Conservation (phyloP, 495 filamentous ascomycete species). For the Aspergillus sparsus region DNA sequence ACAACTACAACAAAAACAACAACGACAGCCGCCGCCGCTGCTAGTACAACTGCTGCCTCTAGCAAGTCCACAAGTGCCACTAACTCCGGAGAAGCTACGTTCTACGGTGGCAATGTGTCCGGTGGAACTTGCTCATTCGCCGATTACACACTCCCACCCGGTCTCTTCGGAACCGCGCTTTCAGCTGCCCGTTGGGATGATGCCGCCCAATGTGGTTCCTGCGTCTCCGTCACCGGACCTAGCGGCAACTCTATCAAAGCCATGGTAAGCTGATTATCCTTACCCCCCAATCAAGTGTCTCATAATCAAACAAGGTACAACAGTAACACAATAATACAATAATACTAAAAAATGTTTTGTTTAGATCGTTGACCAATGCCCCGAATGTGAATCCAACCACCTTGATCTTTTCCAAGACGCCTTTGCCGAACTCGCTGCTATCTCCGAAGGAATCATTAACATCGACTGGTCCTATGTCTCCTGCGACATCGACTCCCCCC, state of each 20-base stretch:
- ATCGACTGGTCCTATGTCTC: constrained; percentile 53
- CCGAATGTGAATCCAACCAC: constrained; percentile 55
- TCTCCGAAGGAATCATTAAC: constrained; percentile 53
- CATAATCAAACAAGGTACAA: not conserved
- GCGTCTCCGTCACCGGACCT: constrained; percentile 56
- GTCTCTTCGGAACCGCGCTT: constrained; percentile 56
- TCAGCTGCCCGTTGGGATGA: constrained; percentile 52
- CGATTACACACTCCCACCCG: constrained; percentile 57
- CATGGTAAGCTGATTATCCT: constrained; percentile 50
- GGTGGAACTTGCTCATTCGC: constrained; percentile 60
- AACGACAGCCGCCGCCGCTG: constrained; percentile 14
- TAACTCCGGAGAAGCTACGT: constrained; percentile 46
- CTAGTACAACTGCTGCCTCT: constrained; percentile 23
- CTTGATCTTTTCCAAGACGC: constrained; percentile 62
- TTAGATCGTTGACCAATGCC: constrained; percentile 63
- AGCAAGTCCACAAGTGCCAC: constrained; percentile 10
- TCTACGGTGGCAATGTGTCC: constrained; percentile 58
- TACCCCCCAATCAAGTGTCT: too few relatives aligned
- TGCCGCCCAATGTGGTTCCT: constrained; percentile 57
- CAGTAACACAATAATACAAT: not conserved
- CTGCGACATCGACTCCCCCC: constrained; percentile 53
- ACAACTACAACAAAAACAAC: constrained; percentile 15
- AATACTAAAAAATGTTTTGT: not conserved
- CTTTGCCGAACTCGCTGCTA: constrained; percentile 49
- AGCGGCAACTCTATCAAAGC: constrained; percentile 58